Evolutionary conservation across 495 filamentous ascomycete species (phyloP), one percentile per base, ranked within the genome.

Genomic region (Penicillium verhagenii): DNA sequence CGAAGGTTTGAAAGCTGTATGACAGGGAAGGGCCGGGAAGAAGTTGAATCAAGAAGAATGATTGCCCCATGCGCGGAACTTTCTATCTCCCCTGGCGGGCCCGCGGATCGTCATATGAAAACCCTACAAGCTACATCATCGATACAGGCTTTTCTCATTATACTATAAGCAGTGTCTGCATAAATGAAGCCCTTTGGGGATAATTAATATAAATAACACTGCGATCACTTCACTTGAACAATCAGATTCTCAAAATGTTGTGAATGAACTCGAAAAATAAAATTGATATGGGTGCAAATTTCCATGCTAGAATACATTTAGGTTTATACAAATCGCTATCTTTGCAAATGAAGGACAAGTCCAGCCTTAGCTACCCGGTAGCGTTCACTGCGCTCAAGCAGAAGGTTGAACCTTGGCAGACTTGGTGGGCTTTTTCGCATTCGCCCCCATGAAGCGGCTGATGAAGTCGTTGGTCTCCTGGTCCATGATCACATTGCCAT

Each of bases 281-380:
- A 52, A 47, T 28, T 45, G 40, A 54, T 60, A 52, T 61, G 45
- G 49, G 57, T 47, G 26, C 60, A 60, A 68, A 61, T 63, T 65
- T 64, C 59, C 65, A 70, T 66, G 67, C 67, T 74, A 74, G 63
- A 76, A 64, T 69, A 68, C 65, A 69, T 59, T 64, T 55, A 55
- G 52, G 51, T 68, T 62, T 69, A 65, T 72, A 76, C 69, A 72
- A 57, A 65, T 65, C 60, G 65, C 62, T 68, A 61, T 64, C 57
- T 53, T n/a, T 47, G 20, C 51, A 52, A 58, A 55, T 29, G 35
- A 53, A 52, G 8, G 26, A 14, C 44, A 37, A 40, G 37, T 47
- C 35, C 39, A 48, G 20, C 37, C 25, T 18, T 46, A 35, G 21
- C 33, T 31, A 35, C 13, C 19, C n/a, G n/a, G n/a, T n/a, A n/a